Conservation (phyloP, 2,329 filamentous ascomycete species). For the Cladophialophora carrionii region DNA sequence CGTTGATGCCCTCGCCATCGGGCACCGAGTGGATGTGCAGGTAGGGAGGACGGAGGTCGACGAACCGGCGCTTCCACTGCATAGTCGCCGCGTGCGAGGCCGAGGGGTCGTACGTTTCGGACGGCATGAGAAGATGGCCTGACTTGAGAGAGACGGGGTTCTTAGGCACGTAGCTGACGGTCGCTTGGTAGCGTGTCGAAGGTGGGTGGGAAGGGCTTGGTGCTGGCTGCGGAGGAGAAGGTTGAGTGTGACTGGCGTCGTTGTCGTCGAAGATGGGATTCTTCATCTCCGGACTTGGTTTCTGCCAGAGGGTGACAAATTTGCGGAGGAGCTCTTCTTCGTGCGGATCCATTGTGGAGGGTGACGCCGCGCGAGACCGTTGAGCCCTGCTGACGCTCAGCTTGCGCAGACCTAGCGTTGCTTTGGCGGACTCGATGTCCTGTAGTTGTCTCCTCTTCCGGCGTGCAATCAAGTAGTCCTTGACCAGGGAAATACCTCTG, state of each 20-base stretch:
- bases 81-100: conserved; percentile 57
- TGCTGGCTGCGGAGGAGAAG: conserved; percentile 23
- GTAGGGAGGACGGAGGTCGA: conserved; percentile 88
- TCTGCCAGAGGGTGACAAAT: conserved; percentile 39
- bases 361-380: conserved; percentile 28
- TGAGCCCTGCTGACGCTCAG: conserved; percentile 37
- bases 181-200: conserved; percentile 70
- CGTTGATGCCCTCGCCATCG: conserved; percentile 86
- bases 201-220: conserved; percentile 43
- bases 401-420: conserved; percentile 48
- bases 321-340: conserved; percentile 49
- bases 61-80: conserved; percentile 88
- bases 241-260: conserved; percentile 48
- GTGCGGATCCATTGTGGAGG: conserved; percentile 22
- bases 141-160: conserved; percentile 81
- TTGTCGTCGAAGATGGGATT: conserved; percentile 50
- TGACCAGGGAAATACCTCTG: conserved; percentile 85
- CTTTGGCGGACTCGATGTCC: conserved; percentile 71
- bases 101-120: conserved; percentile 59
- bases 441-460: conserved; percentile 73
- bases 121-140: conserved; percentile 84
- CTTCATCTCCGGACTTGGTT: conserved; percentile 43
- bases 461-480: conserved; percentile 76
- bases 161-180: conserved; percentile 76
- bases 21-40: conserved; percentile 84